Conservation (phyloP, 2,329 filamentous ascomycete genomes). For the Fusarium compactum region DNA sequence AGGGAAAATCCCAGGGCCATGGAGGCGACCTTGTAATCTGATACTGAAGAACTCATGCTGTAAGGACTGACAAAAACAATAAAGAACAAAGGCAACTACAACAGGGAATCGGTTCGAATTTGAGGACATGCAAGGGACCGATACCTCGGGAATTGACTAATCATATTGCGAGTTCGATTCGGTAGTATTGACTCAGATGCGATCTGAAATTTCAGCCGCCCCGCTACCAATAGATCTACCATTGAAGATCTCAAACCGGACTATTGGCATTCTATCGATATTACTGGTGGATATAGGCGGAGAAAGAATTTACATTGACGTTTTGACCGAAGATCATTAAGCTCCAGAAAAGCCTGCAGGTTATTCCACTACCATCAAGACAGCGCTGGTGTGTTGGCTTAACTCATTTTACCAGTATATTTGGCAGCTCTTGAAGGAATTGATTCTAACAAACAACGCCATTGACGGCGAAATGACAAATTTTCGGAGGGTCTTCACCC, state of each 20-base stretch:
- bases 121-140: background rate
- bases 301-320: background rate
- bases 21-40: constrained; percentile 45
- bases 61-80: too few species aligned
- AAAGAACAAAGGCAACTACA: too few species aligned
- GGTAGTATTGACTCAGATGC: background rate
- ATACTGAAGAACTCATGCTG: background rate
- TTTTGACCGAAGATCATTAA: background rate
- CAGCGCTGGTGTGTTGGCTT: background rate
- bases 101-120: background rate
- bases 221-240: background rate
- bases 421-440: background rate
- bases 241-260: background rate
- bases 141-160: background rate
- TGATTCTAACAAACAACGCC: background rate
- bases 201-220: background rate
- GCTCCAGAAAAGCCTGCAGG: background rate
- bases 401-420: background rate
- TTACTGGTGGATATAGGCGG: background rate
- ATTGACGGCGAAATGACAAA: background rate
- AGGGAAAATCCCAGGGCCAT: constrained; percentile 52
- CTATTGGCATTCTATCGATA: background rate
- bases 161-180: background rate
- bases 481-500: background rate
- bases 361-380: background rate